A percentile compares a stretch with the other conserved stretches of the same genome.
phyloP scores from a whole-genome alignment of 192 early-diverging fungal species.

The Backusella parvicylindrica region DNA sequence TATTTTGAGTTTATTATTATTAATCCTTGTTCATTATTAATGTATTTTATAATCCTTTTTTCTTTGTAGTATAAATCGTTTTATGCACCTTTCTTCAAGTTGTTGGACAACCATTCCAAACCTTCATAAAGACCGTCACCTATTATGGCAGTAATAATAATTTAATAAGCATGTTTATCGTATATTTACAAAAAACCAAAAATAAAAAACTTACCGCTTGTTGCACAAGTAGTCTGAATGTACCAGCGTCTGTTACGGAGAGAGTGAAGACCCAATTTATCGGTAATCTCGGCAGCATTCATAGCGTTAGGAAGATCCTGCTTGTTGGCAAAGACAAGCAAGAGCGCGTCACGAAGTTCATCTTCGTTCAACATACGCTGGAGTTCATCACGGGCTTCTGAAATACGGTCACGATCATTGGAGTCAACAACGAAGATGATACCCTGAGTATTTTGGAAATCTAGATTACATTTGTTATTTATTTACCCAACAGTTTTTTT shows the following conservation, averaged over 20 bases:
- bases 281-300: constrained; percentile 87
- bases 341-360: constrained; percentile 83
- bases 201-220: constrained; percentile 46
- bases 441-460: constrained; percentile 95
- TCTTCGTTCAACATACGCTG: constrained; percentile 93
- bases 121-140: constrained; percentile 98
- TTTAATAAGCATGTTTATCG: background rate
- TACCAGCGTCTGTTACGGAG: constrained; percentile 83
- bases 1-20: background rate
- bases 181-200: background rate
- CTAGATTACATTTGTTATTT: constrained; percentile 30
- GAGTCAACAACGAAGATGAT: constrained; percentile 97
- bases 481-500: background rate
- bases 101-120: constrained; percentile 86
- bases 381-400: constrained; percentile 90
- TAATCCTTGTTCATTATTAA: background rate
- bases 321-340: constrained; percentile 98
- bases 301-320: constrained; percentile 98
- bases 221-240: constrained; percentile 85
- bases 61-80: background rate
- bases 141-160: background rate
- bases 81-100: constrained; percentile 41
- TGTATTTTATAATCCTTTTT: background rate
- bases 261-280: constrained; percentile 84
- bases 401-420: constrained; percentile 91